A percentile compares a stretch with the other conserved stretches of the same genome.
phyloP scores from a whole-genome alignment of 768 basidiomycete genomes.

The Bullera alba region DNA sequence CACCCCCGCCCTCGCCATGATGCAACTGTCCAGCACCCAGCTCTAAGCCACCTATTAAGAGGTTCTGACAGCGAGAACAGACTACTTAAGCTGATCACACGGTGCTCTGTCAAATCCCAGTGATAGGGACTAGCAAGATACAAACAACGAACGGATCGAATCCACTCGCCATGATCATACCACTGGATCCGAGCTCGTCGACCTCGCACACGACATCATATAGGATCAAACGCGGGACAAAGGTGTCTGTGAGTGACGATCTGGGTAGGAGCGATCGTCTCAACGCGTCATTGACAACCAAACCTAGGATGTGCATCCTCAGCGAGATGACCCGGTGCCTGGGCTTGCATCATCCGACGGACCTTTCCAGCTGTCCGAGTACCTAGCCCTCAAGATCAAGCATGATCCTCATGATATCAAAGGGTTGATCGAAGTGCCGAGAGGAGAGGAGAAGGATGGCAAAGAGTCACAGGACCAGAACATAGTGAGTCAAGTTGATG shows the following conservation, averaged over 20 bases:
- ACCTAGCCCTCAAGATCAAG: slow-evolving; percentile 78
- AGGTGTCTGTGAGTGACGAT: slow-evolving; percentile 14
- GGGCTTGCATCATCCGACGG: slow-evolving; percentile 57
- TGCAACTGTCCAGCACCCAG: too few relatives aligned
- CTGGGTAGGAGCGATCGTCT: background rate
- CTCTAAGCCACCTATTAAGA: too few relatives aligned
- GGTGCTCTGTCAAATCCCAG: too few relatives aligned
- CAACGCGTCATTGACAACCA: background rate
- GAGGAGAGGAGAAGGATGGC: slow-evolving; percentile 37
- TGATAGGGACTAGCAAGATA: too few relatives aligned
- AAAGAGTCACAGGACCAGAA: slow-evolving; percentile 42
- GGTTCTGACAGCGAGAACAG: too few relatives aligned
- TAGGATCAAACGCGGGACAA: slow-evolving; percentile 31
- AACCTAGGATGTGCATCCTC: background rate
- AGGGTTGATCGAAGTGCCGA: slow-evolving; percentile 66
- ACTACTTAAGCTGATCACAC: too few relatives aligned
- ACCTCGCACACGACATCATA: too few relatives aligned
- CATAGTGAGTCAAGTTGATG: slow-evolving; percentile 56
- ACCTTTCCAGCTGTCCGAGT: slow-evolving; percentile 91
- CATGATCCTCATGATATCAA: slow-evolving; percentile 83
- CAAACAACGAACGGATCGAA: too few relatives aligned
- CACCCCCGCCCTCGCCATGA: too few relatives aligned
- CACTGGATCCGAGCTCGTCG: too few relatives aligned
- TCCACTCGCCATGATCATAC: too few relatives aligned
- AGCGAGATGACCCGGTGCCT: slow-evolving; percentile 20